Evolutionary conservation across 2,329 filamentous ascomycete species (phyloP), one percentile per base, ranked within the genome.

Genomic region (Metarhizium robertsii): DNA sequence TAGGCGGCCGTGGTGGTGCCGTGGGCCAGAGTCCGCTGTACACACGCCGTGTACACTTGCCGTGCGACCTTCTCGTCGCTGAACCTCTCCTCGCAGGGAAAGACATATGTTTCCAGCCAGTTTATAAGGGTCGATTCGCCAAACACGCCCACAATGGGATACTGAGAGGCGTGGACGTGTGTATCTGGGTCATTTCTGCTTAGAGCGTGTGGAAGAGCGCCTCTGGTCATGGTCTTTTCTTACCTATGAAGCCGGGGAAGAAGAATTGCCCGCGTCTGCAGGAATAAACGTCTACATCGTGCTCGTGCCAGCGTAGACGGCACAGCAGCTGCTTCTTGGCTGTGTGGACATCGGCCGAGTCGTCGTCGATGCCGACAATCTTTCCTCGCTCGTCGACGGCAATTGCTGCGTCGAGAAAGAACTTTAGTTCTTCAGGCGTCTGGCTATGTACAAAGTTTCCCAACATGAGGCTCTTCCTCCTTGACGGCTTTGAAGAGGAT

Each of bases 1-100:
- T 97, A 97, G n/a, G 90, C 83, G 6, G 91, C 91, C 13, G 88
- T 94, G 0, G 94, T 99, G 10, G 94, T 99, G 59, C 94, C 94
- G 67, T 96, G 85, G 20, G 88, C 81, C 11, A 99, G 80, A 0
- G 91, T 96, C 49, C 89, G 84, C 34, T 83, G 77, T 59, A 99
- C 81, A 60, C 89, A 87, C 32, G 32, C 32, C 32, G 32, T 34
- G 6, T 34, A 34, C 7, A 34, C 32, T 34, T 34, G 32, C 32
- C 2, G 32, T 11, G 32, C 32, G 6, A 34, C 32, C 3, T 34
- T 34, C 7, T 34, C 32, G 32, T 34, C 32, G 6, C 7, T 11
- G 32, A 34, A 34, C 10, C 32, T 10, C 32, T 34, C 7, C 32
- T 34, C 32, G 32, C 32, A 34, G 32, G 32, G 32, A 34, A 34